Evolutionary conservation across 805 yeast species (phyloP), one percentile per base, ranked within the genome.

Genomic region (Suhomyces sp.): DNA sequence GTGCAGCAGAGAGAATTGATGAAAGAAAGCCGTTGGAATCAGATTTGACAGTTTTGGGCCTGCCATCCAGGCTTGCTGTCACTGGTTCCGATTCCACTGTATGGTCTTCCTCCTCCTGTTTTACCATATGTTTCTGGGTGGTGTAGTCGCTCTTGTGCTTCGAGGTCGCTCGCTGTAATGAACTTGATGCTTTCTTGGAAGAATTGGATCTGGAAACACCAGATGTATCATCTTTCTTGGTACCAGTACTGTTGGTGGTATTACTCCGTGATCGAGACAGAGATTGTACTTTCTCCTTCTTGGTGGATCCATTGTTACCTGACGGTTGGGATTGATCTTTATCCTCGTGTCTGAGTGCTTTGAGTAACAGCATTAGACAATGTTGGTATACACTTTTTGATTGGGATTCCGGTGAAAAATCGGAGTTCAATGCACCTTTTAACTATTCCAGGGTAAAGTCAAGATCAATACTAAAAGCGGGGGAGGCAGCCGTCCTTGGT

Each of bases 1-100:
- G 76, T 4, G 78, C 78, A 9, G 71, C 73, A 12, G 66, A 59
- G 26, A 74, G 39, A 14, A 75, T 48, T 1, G 77, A 53, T 1
- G 74, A 66, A 1, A 75, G 45, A 10, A 75, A 43, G 2, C 78
- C 75, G 30, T 43, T 42, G 31, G 48, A 39, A 25, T 42, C 44
- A 5, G 46, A 36, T 20, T 41, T 40, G 5, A 29, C 30, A 17
- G 35, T 3, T 20, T 24, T 28, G 18, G 9, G 28, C 3, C 20
- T 7, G 5, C 18, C 14, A 4, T 14, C 15, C 23, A 17, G 12
- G 14, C 15, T 19, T n/a, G 31, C 15, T 12, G 29, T n/a, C 11
- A 24, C 23, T 9, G 12, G 28, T 4, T 19, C 16, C 2, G 35
- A 8, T 10, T 17, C 17, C 19, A 25, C 18, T 4, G 25, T 21